Evolutionary conservation across 805 yeast species (phyloP), one percentile per base, ranked within the genome.

Genomic region (Candida michaelii): DNA sequence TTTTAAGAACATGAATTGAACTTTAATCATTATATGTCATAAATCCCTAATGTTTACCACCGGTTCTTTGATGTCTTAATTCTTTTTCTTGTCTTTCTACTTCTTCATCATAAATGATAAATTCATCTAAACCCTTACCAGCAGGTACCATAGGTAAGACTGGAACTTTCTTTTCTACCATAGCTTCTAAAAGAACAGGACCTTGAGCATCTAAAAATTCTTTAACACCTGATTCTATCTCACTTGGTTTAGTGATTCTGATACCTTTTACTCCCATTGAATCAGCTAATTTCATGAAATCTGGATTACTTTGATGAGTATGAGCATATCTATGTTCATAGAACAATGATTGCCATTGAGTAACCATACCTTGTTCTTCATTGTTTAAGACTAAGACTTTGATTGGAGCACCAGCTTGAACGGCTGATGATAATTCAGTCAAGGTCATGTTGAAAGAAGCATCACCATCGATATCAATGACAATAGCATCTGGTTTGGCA

Each of bases 331-430:
- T 82, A 69, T 91, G 91, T 66, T 91, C 96, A 70, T 93, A 93
- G 76, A 93, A 93, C 48, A 93, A 73, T 10, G 97, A 85, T 74
- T 93, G 99, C 99, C 99, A 93, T 69, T 93, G 99, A 11, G 98
- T 91, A 43, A 93, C 99, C 99, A 93, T 93, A 62, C 99, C 99
- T 74, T 93, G 99, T 73, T 93, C 99, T 73, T 91, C 98, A 66
- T 93, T 93, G 71, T 93, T 93, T 62, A 93, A 74, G 43, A 93
- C 83, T 63, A 89, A 76, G 47, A 88, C 79, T 74, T 93, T 93
- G 51, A 93, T 84, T 44, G 97, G 97, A 39, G 96, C 84, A 48
- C 76, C 77, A 47, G 91, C 95, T 74, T 93, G 98, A 34, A 89
- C 95, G 19, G 98, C 99, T 30, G 96, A 83, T 16, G 91, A 79